These are phyloP conservation scores for Aegilops umbellulata DNA, from an alignment of 176 grass and related monocot species.

Conservation along the genomic window DNA sequence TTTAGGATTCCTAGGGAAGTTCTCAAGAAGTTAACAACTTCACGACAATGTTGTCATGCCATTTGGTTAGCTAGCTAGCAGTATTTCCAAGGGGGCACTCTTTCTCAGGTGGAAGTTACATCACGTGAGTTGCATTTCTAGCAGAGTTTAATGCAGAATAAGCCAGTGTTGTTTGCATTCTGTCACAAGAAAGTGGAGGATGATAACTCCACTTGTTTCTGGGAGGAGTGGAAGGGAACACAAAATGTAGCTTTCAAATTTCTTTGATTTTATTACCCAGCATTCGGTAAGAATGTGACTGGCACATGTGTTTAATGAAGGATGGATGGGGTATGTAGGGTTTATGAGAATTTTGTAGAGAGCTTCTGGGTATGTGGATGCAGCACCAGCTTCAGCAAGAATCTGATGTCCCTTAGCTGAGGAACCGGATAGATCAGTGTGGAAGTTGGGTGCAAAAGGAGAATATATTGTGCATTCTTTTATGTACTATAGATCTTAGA, in stretches of 20 bases:
- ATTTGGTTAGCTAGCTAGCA: not conserved
- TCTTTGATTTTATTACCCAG: not conserved
- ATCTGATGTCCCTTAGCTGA: not conserved
- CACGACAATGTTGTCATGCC: not conserved
- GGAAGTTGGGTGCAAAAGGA: conserved; percentile 3
- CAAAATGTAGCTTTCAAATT: not conserved
- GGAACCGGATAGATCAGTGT: not conserved
- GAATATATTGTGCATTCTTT: not conserved
- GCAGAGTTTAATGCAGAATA: not conserved
- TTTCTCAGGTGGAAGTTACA: not conserved
- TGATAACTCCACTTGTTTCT: not conserved
- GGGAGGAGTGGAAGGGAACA: not conserved
- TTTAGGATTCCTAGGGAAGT: not conserved
- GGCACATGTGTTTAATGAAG: not conserved
- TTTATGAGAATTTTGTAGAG: not conserved
- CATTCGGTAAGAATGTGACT: not conserved
- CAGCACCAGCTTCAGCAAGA: not conserved
- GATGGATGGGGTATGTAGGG: not conserved
- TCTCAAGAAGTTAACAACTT: not conserved
- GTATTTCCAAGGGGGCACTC: not conserved
- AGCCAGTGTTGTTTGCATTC: not conserved
- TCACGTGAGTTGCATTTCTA: not conserved
- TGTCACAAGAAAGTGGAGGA: not conserved
- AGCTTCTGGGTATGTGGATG: not conserved
- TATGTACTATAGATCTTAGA: not conserved